These are phyloP conservation scores for Leccinum barrowsii DNA, from an alignment of 768 basidiomycete genomes.

Conservation along the genomic window DNA sequence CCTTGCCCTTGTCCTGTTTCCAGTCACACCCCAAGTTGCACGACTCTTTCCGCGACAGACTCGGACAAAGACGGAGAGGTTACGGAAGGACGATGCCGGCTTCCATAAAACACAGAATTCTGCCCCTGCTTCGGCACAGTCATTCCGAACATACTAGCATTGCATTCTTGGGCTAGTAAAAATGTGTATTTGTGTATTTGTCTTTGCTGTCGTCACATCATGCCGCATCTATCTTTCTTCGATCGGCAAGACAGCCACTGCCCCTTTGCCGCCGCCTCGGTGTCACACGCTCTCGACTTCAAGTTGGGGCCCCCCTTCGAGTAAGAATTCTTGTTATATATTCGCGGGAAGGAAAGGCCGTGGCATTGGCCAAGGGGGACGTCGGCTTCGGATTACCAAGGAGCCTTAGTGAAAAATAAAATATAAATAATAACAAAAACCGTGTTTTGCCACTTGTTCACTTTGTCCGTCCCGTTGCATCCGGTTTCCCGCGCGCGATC, in stretches of 20 bases:
- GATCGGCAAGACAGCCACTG: slow-evolving; percentile 8
- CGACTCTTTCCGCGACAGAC: slow-evolving; percentile 1
- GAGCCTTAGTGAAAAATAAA: not conserved
- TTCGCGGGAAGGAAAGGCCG: slow-evolving; percentile 15
- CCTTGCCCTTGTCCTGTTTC: not conserved
- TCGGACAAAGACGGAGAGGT: not conserved
- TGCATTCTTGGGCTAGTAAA: not conserved
- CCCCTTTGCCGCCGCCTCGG: not conserved
- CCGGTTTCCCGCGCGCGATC: not conserved
- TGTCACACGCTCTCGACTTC: not conserved
- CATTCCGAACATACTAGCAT: slow-evolving; percentile 2
- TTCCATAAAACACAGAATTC: slow-evolving; percentile 1
- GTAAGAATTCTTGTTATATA: slow-evolving; percentile 4
- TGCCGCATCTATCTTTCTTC: slow-evolving; percentile 6
- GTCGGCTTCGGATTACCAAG: not conserved
- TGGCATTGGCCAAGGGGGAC: not conserved
- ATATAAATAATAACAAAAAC: not conserved
- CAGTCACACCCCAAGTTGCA: not conserved
- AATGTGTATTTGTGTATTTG: not conserved
- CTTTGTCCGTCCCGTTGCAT: not conserved
- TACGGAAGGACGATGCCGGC: not conserved
- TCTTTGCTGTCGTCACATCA: slow-evolving; percentile 6
- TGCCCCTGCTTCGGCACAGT: slow-evolving; percentile 11
- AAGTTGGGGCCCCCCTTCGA: slow-evolving; percentile 5
- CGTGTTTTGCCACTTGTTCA: slow-evolving; percentile 2